Evolutionary conservation across 2,329 filamentous ascomycete genomes (phyloP).

Genomic region (Colletotrichum tofieldiae): DNA sequence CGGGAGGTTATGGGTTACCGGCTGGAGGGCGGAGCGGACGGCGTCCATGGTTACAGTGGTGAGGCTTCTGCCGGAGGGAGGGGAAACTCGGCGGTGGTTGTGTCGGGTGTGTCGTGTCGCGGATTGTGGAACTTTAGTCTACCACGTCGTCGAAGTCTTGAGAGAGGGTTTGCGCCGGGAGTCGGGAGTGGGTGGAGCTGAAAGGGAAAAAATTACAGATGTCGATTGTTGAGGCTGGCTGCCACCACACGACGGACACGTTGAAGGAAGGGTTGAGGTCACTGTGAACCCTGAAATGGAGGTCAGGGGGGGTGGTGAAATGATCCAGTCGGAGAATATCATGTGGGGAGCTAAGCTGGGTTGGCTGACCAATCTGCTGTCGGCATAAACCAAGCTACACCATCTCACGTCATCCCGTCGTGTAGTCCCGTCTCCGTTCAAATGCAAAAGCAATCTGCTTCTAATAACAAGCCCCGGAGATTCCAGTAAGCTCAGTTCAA

Average conservation of each 20-base stretch:
- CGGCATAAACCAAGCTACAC: conserved; percentile 3
- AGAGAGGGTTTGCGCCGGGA: not conserved
- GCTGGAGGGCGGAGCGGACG: conserved; percentile 74
- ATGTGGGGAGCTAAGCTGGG: conserved; percentile 26
- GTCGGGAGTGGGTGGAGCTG: not conserved
- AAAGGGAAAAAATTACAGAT: conserved; percentile 17
- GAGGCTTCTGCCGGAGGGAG: conserved; percentile 11
- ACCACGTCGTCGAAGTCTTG: conserved; percentile 5
- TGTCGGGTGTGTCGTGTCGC: not conserved
- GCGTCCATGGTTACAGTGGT: conserved; percentile 67
- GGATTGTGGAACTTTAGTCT: conserved; percentile 2
- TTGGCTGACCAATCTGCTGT: conserved; percentile 5
- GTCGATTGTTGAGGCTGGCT: conserved; percentile 33
- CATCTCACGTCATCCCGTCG: conserved; percentile 2
- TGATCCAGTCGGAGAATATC: conserved; percentile 38
- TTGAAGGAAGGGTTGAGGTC: conserved; percentile 43
- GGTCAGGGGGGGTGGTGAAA: conserved; percentile 15
- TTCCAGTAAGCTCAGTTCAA: not conserved
- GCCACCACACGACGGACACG: conserved; percentile 35
- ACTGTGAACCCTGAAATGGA: conserved; percentile 40
- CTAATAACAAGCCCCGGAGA: not conserved
- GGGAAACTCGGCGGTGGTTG: not conserved
- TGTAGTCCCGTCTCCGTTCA: not conserved
- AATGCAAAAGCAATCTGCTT: not conserved
- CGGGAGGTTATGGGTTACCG: conserved; percentile 82